A percentile compares a stretch with the other conserved stretches of the same genome.
phyloP scores from a whole-genome alignment of 2,329 filamentous ascomycete genomes.

The Penicillium sp. region DNA sequence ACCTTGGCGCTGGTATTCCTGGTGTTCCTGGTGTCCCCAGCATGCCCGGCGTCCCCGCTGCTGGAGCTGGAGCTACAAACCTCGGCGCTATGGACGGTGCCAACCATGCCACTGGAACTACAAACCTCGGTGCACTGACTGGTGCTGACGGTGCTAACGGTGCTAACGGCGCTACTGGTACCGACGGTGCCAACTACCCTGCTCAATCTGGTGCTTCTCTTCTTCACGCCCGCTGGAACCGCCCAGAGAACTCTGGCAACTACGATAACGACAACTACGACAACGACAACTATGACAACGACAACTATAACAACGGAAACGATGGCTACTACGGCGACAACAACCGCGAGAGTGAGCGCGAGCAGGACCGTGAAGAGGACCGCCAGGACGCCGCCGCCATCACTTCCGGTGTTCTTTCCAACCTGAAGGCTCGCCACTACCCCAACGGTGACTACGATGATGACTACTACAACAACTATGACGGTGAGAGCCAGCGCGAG shows the following conservation, averaged over 20 bases:
- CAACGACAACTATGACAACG: neutral
- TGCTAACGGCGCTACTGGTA: neutral
- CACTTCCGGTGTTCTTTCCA: neutral
- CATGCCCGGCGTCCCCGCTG: neutral
- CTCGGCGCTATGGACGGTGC: neutral
- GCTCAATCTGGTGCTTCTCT: neutral
- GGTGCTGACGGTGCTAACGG: neutral
- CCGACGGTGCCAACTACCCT: neutral
- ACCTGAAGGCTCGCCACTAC: constrained; percentile 1
- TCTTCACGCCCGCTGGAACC: neutral
- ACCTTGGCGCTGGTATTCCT: neutral
- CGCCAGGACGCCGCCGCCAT: neutral
- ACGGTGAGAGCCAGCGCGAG: constrained; percentile 5
- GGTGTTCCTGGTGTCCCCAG: neutral
- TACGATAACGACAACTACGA: neutral
- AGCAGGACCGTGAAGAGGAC: constrained; percentile 1
- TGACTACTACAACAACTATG: constrained; percentile 15
- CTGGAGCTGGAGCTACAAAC: neutral
- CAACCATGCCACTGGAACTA: neutral
- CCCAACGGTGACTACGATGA: neutral
- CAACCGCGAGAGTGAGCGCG: constrained; percentile 11
- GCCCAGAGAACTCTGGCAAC: neutral
- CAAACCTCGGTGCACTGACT: neutral
- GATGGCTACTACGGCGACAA: constrained; percentile 5
- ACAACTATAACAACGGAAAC: neutral